Base-by-base conservation (phyloP, 2,329 filamentous ascomycete species). In the Neonectria hederae region DNA sequence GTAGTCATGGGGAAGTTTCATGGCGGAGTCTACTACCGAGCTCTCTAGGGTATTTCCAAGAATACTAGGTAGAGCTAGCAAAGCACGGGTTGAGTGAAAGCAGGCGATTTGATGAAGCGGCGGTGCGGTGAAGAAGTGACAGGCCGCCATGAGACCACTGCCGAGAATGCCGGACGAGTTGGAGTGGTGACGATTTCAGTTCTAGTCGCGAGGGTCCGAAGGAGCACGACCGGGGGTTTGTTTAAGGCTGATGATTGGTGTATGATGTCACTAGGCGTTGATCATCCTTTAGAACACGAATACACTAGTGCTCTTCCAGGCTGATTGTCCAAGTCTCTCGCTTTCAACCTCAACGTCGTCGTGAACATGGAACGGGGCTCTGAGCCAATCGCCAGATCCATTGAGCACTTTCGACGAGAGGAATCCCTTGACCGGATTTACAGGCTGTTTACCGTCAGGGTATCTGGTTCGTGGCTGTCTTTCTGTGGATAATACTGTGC, bases 241-340 rank as follows among this genome's bases (percentile, higher is more conserved):
- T 40, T 40, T 63, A 63, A 42, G 60, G 60, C 54, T 58, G 60
- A 63, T 63, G 60, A 58, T 40, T 49, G 54, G 46, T 46, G 21
- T 10, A 48, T 63, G 60, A 63, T 63, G 60, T 63, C 60, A 63
- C 60, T 32, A 49, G 10, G 4, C 10, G 45, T 26, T 22, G 30
- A 40, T 62, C 40, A 51, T 46, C 46, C 46, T n/a, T n/a, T n/a
- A 45, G 11, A 17, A 38, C 14, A 7, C 35, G 35, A n/a, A 38
- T 17, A 17, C 35, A 38, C 35, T 38, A 38, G 35, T 17, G 14
- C 14, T 7, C 5, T 5, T n/a, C 5, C 35, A 38, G 35, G 26
- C 22, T 21, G 49, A 13, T 40, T 10, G 40, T 48, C 24, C 48
- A 21, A 45, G 35, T 40, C 53, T 52, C 19, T 48, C 48, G 56